phyloP scores from a whole-genome alignment of 2,329 filamentous ascomycete species.

The Pseudocercospora musae region DNA sequence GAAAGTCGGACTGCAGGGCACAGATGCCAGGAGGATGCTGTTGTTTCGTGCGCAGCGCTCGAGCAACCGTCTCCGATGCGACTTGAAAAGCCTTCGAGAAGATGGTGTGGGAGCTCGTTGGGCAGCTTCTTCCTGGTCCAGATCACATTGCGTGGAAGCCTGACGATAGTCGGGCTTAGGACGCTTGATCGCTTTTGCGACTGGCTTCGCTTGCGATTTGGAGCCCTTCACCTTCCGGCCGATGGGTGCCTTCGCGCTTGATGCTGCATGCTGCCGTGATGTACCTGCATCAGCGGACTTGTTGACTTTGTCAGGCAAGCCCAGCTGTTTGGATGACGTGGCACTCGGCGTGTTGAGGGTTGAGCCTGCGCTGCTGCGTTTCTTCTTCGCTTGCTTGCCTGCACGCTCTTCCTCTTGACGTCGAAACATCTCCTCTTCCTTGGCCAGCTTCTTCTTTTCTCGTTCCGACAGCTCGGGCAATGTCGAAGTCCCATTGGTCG shows the following conservation, averaged over 20 bases:
- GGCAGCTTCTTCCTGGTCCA: constrained; percentile 33
- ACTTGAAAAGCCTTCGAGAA: constrained; percentile 27
- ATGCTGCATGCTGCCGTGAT: constrained; percentile 24
- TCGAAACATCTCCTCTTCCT: constrained; percentile 61
- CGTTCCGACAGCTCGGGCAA: constrained; percentile 56
- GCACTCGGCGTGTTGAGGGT: constrained; percentile 50
- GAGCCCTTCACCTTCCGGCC: constrained; percentile 23
- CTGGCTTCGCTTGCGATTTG: constrained; percentile 18
- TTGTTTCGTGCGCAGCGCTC: constrained; percentile 36
- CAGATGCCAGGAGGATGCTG: constrained; percentile 9
- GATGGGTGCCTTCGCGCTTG: constrained; percentile 18
- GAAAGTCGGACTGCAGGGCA: constrained; percentile 2
- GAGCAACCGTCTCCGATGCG: constrained; percentile 33
- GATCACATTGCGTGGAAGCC: constrained; percentile 33
- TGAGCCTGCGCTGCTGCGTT: constrained; percentile 56
- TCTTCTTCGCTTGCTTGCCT: constrained; percentile 50
- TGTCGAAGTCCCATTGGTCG: constrained; percentile 42
- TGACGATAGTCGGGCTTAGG: constrained; percentile 33
- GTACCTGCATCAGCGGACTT: constrained; percentile 31
- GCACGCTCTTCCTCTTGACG: constrained; percentile 58
- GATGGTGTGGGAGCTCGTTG: constrained; percentile 18
- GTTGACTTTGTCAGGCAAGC: constrained; percentile 30
- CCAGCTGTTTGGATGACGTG: constrained; percentile 42
- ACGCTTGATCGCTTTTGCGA: constrained; percentile 14
- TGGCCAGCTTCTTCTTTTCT: constrained; percentile 61